phyloP scores from a whole-genome alignment of 2,329 filamentous ascomycete species.

The Eutypa lata region DNA sequence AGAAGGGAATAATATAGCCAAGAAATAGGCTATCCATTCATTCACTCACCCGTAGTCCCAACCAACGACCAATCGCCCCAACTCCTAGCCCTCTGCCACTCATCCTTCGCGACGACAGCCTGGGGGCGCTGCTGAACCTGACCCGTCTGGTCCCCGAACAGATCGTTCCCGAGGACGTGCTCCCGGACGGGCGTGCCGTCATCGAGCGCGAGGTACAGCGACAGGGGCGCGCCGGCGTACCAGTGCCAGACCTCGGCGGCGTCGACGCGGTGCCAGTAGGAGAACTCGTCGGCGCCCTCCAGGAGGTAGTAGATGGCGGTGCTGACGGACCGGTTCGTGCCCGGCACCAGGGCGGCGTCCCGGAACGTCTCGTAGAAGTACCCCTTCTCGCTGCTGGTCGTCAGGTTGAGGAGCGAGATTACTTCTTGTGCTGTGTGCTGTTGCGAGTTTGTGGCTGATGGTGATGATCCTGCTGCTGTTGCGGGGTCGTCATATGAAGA shows the following conservation, averaged over 20 bases:
- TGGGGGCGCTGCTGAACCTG: slow-evolving; percentile 30
- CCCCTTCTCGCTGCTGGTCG: slow-evolving; percentile 46
- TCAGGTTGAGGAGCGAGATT: slow-evolving; percentile 40
- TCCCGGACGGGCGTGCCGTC: slow-evolving; percentile 36
- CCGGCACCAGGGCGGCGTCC: slow-evolving; percentile 27
- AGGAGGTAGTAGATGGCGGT: slow-evolving; percentile 51
- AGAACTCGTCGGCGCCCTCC: slow-evolving; percentile 37
- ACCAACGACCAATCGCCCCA: slow-evolving; percentile 48
- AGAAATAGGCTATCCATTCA: background rate
- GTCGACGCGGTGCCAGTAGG: slow-evolving; percentile 50
- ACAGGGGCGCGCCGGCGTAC: slow-evolving; percentile 50
- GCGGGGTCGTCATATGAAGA: too few relatives aligned
- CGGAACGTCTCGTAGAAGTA: slow-evolving; percentile 47
- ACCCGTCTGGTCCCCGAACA: slow-evolving; percentile 28
- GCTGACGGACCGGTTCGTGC: slow-evolving; percentile 38
- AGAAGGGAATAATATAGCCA: background rate
- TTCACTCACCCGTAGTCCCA: slow-evolving; percentile 30
- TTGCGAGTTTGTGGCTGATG: background rate
- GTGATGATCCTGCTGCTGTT: too few relatives aligned
- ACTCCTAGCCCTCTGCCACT: slow-evolving; percentile 46
- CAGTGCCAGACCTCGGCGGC: slow-evolving; percentile 52
- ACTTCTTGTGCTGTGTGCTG: slow-evolving; percentile 39
- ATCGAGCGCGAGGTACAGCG: slow-evolving; percentile 40
- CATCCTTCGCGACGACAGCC: slow-evolving; percentile 34
- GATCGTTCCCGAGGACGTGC: slow-evolving; percentile 37